phyloP scores from a whole-genome alignment of 305 asterid genomes.

The Solanum hybrid region DNA sequence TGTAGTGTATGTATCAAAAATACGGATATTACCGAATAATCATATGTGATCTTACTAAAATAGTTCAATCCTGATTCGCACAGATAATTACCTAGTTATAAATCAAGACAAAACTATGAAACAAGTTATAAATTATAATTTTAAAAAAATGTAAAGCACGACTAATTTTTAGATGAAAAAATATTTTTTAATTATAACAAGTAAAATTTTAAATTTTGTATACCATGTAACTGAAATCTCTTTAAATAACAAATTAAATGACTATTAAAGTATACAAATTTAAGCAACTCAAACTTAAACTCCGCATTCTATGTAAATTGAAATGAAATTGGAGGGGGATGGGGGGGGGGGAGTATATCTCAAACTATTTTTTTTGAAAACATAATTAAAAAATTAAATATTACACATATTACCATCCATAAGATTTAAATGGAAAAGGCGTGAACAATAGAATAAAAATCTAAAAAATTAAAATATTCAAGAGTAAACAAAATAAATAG shows the following conservation, averaged over 20 bases:
- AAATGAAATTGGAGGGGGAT: no score
- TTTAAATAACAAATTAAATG: neutral
- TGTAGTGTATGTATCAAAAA: neutral
- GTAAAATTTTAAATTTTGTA: no score
- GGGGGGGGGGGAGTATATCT: neutral
- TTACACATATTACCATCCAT: neutral
- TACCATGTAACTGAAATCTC: neutral
- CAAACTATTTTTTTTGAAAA: no score
- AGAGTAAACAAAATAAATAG: neutral
- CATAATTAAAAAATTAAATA: no score
- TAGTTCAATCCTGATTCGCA: neutral
- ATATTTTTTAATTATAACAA: no score
- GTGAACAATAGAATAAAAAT: neutral
- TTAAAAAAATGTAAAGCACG: neutral
- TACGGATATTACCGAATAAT: no score
- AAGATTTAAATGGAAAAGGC: neutral
- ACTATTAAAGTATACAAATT: no score
- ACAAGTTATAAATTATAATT: neutral
- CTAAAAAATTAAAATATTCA: neutral
- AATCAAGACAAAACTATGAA: neutral
- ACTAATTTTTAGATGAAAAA: neutral
- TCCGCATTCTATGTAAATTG: neutral
- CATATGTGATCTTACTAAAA: neutral
- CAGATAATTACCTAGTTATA: neutral
- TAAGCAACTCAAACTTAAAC: neutral